Evolutionary conservation across 129 eudicot genomes (phyloP).

Genomic region (Gnaphalium uliginosum): DNA sequence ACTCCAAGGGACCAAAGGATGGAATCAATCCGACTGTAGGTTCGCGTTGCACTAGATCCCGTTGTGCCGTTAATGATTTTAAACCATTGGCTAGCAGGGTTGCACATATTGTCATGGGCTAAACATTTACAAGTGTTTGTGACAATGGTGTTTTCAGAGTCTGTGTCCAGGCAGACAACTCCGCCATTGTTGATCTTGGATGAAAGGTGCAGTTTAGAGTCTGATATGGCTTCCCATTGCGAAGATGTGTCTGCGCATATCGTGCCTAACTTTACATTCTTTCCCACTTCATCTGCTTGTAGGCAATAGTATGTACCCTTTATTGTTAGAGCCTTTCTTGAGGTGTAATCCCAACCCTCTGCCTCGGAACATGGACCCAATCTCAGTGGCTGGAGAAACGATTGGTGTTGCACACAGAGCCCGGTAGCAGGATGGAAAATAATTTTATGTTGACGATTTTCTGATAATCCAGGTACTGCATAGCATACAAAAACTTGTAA

Average conservation of each 20-base stretch:
- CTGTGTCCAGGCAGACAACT: slow-evolving; percentile 69
- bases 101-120: slow-evolving; percentile 51
- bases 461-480: slow-evolving; percentile 75
- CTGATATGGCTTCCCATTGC: slow-evolving; percentile 78
- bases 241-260: slow-evolving; percentile 43
- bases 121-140: slow-evolving; percentile 69
- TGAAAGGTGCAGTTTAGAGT: slow-evolving; percentile 78
- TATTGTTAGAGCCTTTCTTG: slow-evolving; percentile 48
- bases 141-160: slow-evolving; percentile 46
- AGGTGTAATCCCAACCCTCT: slow-evolving; percentile 65
- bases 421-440: slow-evolving; percentile 87
- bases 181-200: slow-evolving; percentile 57
- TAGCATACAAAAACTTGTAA: slow-evolving; percentile 10
- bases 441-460: slow-evolving; percentile 41
- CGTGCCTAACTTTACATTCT: slow-evolving; percentile 54
- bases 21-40: slow-evolving; percentile 13
- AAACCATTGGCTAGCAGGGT: slow-evolving; percentile 94
- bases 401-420: slow-evolving; percentile 52
- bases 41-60: neutral
- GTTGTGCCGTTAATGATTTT: slow-evolving; percentile 63
- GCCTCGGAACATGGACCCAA: slow-evolving; percentile 76
- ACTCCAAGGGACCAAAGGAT: slow-evolving; percentile 32
- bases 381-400: slow-evolving; percentile 32
- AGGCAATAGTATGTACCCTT: slow-evolving; percentile 69
- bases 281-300: slow-evolving; percentile 52